phyloP scores from a whole-genome alignment of 2,329 filamentous ascomycete genomes.

The Colletotrichum truncatum region DNA sequence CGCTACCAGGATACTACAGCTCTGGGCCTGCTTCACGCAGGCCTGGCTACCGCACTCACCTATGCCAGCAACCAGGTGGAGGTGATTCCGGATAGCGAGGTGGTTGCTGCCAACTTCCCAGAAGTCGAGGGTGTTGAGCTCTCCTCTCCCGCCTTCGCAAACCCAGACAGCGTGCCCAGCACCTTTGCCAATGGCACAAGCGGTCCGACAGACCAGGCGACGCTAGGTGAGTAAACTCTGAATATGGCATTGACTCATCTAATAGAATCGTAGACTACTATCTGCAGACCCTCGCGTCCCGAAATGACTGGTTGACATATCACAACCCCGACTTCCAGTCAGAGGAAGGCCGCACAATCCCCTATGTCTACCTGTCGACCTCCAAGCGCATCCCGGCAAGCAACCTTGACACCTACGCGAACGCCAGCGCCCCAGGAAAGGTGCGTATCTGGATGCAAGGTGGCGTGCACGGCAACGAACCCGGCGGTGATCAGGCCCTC shows the following conservation, averaged over 20 bases:
- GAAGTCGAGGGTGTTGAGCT: slow-evolving; percentile 32
- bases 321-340: slow-evolving; percentile 31
- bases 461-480: slow-evolving; percentile 44
- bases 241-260: neutral
- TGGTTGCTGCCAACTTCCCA: slow-evolving; percentile 32
- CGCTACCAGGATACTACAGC: neutral
- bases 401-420: slow-evolving; percentile 14
- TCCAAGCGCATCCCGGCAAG: neutral
- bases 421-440: slow-evolving; percentile 32
- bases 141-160: slow-evolving; percentile 37
- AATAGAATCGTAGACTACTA: slow-evolving; percentile 28
- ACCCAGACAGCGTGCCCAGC: slow-evolving; percentile 33
- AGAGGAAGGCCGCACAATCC: slow-evolving; percentile 35
- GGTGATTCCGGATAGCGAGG: slow-evolving; percentile 33
- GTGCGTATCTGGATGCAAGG: slow-evolving; percentile 42
- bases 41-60: slow-evolving; percentile 31
- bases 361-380: slow-evolving; percentile 33
- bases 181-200: slow-evolving; percentile 39
- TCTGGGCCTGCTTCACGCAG: slow-evolving; percentile 31
- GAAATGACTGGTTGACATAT: slow-evolving; percentile 37
- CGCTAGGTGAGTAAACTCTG: slow-evolving; percentile 1
- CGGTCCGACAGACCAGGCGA: slow-evolving; percentile 37
- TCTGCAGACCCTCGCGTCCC: slow-evolving; percentile 33
- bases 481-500: slow-evolving; percentile 40
- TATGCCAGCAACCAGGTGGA: slow-evolving; percentile 39